Base-by-base conservation (phyloP, 495 filamentous ascomycete species). In the Jackrogersella multiformis region DNA sequence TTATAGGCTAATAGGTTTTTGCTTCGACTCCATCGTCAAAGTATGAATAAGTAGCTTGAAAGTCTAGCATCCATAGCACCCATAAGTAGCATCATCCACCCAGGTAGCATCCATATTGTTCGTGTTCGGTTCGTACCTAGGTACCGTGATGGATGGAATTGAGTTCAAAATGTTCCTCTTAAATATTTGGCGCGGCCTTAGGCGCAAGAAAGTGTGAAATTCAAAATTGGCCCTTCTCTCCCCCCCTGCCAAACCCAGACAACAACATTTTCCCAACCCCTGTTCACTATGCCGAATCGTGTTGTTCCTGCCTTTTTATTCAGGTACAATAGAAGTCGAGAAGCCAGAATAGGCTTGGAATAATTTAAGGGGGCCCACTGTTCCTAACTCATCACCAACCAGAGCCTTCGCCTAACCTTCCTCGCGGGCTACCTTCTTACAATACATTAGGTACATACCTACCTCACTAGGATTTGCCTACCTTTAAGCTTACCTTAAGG, bases 221-320 rank as follows among this genome's bases (percentile, higher is more conserved):
- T 59, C 36, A 44, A 60, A 54, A 49, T 69, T 60, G 46, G 66
- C 48, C 35, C 21, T 34, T 23, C 34, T 39, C 41, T 20, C 8
- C 46, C 32, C 66, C 67, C 61, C 61, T 65, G 67, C 52, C 30
- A 56, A 64, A 60, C 56, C 61, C 56, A 70, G 67, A 70, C 67
- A 69, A 42, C 56, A 35, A 61, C 56, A 52, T 56, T 64, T 62
- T 36, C 45, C n/a, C n/a, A 9, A 62, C 57, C 67, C 67, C 67
- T 70, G 67, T 10, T 36, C 45, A 36, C 24, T 56, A 66, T 68
- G 67, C 61, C 38, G 48, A 69, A 69, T 69, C 49, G 61, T 39
- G 56, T 15, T 46, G 67, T 70, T 70, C 67, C 67, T 70, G 61
- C 57, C 67, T 65, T 42, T 57, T 60, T 38, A 16, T 35, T 42